Evolutionary conservation across 805 yeast genomes (phyloP), one percentile per base, ranked within the genome.

Genomic region (Lipomyces yamanashiensis): DNA sequence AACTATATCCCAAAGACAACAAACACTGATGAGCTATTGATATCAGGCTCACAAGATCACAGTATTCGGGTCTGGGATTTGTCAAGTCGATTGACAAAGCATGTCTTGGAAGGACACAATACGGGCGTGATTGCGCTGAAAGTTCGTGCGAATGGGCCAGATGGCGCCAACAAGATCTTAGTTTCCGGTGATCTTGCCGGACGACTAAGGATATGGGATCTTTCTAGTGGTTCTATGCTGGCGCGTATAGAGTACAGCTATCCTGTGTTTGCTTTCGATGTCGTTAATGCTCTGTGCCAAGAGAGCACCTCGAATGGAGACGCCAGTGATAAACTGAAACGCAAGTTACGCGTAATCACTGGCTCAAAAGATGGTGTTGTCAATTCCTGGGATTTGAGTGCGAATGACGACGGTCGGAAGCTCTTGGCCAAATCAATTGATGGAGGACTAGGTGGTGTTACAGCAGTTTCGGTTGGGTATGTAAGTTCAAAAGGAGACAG

Each of bases 291-390:
- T 6, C 37, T 15, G 17, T 12, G 17, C 23, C 45, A 40, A 12
- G 47, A 23, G 21, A 15, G 39, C 57, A 36, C 21, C 28, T n/a
- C 40, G 15, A 54, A 36, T 44, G 33, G 19, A 2, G 51, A 23
- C 36, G 12, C 33, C 2, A 45, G 37, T 21, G 47, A 23, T 1
- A n/a, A n/a, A 37, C 12, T 40, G 8, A 34, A 28, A 13, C 48
- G 34, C n/a, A 23, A 23, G 28, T 28, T 56, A 7, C 59, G 53
- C 6, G 34, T 64, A 7, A 34, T 64, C 23, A 64, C 67, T 5
- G 67, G 67, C 13, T 64, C 67, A 3, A 64, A 61, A 34, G 67
- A 64, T 53, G 67, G 67, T 6, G 19, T 61, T 13, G 19, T 64
- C 19, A 62, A 64, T 21, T 17, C 44, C 17, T 64, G 67, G 67